Evolutionary conservation across 1,284 basidiomycete genomes (phyloP).

Genomic region (Cryptococcus sp.): DNA sequence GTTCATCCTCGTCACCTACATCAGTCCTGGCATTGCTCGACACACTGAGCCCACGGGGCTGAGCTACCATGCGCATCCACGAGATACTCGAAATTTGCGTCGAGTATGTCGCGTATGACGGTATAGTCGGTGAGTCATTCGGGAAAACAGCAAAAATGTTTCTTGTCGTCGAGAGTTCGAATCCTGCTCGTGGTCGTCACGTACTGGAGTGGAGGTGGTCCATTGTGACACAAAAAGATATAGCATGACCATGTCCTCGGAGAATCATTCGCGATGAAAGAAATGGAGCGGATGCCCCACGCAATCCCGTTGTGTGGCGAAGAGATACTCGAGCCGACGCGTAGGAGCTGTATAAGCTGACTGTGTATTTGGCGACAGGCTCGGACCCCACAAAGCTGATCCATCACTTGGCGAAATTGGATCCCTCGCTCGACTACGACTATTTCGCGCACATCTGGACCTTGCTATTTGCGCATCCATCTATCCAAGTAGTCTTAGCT

Average conservation of each 20-base stretch:
- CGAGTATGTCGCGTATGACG: conserved; percentile 46
- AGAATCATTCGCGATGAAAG: neutral
- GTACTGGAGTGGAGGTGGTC: conserved; percentile 27
- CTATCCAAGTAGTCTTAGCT: conserved; percentile 35
- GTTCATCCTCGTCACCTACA: too few relatives aligned
- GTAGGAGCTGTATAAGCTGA: neutral
- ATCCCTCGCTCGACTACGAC: conserved; percentile 37
- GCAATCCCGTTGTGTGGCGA: neutral
- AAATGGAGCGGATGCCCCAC: neutral
- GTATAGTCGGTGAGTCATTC: conserved; percentile 45
- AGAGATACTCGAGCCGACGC: neutral
- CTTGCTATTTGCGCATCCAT: conserved; percentile 34
- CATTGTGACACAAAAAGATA: conserved; percentile 1
- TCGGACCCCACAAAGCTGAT: conserved; percentile 31
- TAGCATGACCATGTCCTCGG: neutral
- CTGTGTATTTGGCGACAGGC: conserved; percentile 21
- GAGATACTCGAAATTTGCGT: conserved; percentile 46
- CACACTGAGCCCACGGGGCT: too few relatives aligned
- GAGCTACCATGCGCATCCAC: conserved; percentile 43
- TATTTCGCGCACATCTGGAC: conserved; percentile 45
- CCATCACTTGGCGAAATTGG: conserved; percentile 30
- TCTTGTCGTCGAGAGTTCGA: conserved; percentile 23
- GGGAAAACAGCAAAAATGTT: conserved; percentile 8
- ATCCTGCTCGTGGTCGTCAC: conserved; percentile 6
- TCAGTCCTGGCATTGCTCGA: too few relatives aligned